Conservation (phyloP, 345 rosid genomes). For the Toxicodendron radicans region DNA sequence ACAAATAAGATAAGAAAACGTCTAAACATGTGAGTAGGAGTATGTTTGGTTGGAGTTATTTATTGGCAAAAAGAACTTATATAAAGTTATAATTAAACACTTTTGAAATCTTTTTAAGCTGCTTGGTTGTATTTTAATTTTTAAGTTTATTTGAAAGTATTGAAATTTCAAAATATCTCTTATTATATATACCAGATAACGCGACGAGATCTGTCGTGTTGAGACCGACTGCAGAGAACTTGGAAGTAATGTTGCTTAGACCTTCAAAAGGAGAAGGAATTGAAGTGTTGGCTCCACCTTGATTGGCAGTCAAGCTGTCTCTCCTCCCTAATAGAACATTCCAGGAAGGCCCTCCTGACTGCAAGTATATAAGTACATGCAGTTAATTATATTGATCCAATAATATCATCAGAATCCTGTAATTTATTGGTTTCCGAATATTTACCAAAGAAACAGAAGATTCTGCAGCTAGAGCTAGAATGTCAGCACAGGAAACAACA, state of each 20-base stretch:
- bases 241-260: constrained; percentile 40
- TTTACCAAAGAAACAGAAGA: constrained; percentile 60
- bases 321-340: constrained; percentile 63
- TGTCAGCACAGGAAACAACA: constrained; percentile 75
- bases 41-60: too few relatives aligned
- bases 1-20: too few relatives aligned
- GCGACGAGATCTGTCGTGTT: constrained; percentile 67
- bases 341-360: constrained; percentile 90
- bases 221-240: constrained; percentile 61
- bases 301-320: constrained; percentile 63
- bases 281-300: constrained; percentile 41
- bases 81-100: too few relatives aligned
- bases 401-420: not conserved
- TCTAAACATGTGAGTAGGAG: too few relatives aligned
- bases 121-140: too few relatives aligned
- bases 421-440: too few relatives aligned
- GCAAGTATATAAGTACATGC: not conserved
- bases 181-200: constrained; percentile 49
- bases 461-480: constrained; percentile 67
- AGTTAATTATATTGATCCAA: too few relatives aligned
- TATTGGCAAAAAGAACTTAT: too few relatives aligned
- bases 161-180: too few relatives aligned
- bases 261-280: constrained; percentile 59
- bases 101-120: too few relatives aligned
- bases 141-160: too few relatives aligned